Conservation (phyloP, 2,329 filamentous ascomycete species). For the Aspergillus spinulosporus region DNA sequence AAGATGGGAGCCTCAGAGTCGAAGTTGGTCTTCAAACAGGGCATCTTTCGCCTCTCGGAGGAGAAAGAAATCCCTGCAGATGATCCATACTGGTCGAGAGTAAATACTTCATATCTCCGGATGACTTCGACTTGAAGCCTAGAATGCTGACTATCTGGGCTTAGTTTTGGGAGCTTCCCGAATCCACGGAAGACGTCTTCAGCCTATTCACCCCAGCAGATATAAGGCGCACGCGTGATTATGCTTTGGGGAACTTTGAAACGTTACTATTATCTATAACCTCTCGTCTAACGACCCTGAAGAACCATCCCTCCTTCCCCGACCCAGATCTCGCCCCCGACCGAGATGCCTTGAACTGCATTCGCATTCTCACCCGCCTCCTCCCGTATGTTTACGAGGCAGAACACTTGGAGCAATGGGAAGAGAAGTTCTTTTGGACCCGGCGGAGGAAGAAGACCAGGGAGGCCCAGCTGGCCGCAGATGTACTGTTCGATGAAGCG, state of each 20-base stretch:
- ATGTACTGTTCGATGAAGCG: constrained; percentile 82
- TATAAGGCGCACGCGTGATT: constrained; percentile 83
- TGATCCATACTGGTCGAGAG: constrained; percentile 90
- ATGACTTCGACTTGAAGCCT: background rate
- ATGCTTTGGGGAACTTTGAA: constrained; percentile 82
- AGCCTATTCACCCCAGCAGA: constrained; percentile 88
- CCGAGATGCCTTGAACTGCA: constrained; percentile 88
- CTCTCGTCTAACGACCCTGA: constrained; percentile 77
- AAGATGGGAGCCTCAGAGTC: constrained; percentile 96
- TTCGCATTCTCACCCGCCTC: constrained; percentile 84
- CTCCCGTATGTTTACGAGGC: constrained; percentile 91
- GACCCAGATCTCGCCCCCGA: constrained; percentile 80
- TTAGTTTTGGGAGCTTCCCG: constrained; percentile 96
- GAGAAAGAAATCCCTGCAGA: constrained; percentile 82
- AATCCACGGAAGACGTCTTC: constrained; percentile 94
- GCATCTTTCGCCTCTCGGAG: constrained; percentile 95
- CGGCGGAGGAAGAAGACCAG: constrained; percentile 70
- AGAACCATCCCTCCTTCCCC: constrained; percentile 87
- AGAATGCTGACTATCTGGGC: constrained; percentile 24
- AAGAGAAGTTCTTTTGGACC: constrained; percentile 91
- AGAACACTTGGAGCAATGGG: constrained; percentile 79
- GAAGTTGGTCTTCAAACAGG: constrained; percentile 97
- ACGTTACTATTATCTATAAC: constrained; percentile 81
- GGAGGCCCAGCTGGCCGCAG: constrained; percentile 64
- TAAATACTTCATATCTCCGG: constrained; percentile 40